These are phyloP conservation scores for Stenogyne calaminthoides DNA, from an alignment of 305 asterid species.

Conservation along the genomic window DNA sequence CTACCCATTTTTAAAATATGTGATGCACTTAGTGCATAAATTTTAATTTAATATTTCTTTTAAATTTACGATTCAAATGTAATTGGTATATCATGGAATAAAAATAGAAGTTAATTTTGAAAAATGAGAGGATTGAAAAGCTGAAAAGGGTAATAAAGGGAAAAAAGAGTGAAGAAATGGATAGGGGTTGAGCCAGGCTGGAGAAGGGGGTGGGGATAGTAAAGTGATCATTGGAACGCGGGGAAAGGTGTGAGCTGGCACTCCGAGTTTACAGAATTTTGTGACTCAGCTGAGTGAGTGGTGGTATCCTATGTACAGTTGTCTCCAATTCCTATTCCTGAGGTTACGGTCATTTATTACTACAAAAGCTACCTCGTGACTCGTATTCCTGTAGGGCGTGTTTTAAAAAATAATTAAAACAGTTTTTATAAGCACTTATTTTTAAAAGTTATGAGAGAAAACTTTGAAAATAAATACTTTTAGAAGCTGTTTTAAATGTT, in stretches of 20 bases:
- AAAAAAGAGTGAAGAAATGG: not conserved
- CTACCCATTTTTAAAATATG: no score
- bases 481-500: no score
- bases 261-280: slow-evolving; percentile 14
- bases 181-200: slow-evolving; percentile 28
- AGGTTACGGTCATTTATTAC: not conserved
- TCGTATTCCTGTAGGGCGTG: no score
- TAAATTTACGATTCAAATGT: no score
- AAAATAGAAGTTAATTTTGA: not conserved
- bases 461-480: no score
- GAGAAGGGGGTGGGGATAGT: slow-evolving; percentile 7
- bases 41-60: no score
- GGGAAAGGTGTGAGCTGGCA: slow-evolving; percentile 18
- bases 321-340: not conserved
- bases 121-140: no score
- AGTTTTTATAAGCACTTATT: no score
- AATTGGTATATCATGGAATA: no score
- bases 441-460: no score
- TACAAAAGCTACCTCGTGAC: slow-evolving; percentile 39
- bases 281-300: not conserved
- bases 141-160: slow-evolving; percentile 26
- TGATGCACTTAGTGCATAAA: no score
- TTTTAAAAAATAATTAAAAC: no score
- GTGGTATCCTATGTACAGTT: slow-evolving; percentile 29
- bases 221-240: slow-evolving; percentile 35